Evolutionary conservation across 2,329 filamentous ascomycete genomes (phyloP), one percentile per base, ranked within the genome.

Genomic region (Venturia oleaginea): DNA sequence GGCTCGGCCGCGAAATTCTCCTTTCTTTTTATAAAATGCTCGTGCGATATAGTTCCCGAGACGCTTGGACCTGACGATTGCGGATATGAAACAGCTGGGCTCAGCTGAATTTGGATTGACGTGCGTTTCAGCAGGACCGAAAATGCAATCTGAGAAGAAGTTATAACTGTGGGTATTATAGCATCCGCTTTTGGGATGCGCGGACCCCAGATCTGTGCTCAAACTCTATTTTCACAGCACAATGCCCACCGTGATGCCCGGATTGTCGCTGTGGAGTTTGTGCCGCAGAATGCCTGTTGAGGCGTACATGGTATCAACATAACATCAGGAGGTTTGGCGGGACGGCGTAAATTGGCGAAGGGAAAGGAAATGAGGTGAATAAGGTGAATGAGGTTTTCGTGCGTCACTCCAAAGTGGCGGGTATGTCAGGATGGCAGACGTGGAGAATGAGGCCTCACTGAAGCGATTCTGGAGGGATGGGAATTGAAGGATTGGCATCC

Each of bases 1-100:
- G 48, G 24, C 48, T 54, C 30, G 30, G 15, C 51, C 27, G 27
- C 27, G 51, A 32, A 55, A 55, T 55, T 30, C 22, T 55, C 27
- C 48, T 32, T 55, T 55, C 22, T 34, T n/a, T 57, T 57, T 27
- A 34, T 34, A 19, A 34, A 51, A 55, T 15, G 51, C 15, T n/a
- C 27, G 10, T 37, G 30, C 51, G 27, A 55, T 55, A 34, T 34
- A n/a, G 51, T 57, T 34, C 30, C 15, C 6, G 51, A n/a, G 30
- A 34, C 27, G 51, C 51, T 57, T n/a, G 51, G 51, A 57, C 51
- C 7, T 57, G 51, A 57, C 51, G 51, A 57, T 57, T 57, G 22
- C 7, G 30, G 51, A 34, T 34, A 34, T 57, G 51, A 55, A 55
- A 55, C 48, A 32, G 30, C 48, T 55, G 48, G 27, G 27, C 24